Conservation (phyloP, 129 eudicot genomes). For the Tagetes patula region DNA sequence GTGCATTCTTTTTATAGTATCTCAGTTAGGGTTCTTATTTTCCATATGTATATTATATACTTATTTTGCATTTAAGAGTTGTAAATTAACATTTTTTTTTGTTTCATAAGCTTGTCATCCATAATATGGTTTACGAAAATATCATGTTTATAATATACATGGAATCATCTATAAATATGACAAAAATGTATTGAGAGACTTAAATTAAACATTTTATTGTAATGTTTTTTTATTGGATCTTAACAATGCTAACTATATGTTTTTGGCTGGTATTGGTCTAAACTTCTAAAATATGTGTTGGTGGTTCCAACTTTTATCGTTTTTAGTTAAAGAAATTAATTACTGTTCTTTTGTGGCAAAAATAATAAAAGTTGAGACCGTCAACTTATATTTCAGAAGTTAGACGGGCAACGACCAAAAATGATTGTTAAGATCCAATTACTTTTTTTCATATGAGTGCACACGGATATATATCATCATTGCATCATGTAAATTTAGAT, state of each 20-base stretch:
- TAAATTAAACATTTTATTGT: not conserved
- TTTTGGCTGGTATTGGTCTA: no score
- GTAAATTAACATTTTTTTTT: not conserved
- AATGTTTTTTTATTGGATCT: not conserved
- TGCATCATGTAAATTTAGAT: slow-evolving; percentile 16
- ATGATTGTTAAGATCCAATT: no score
- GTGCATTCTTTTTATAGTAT: not conserved
- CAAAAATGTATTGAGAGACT: not conserved
- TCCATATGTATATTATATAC: not conserved
- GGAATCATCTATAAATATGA: not conserved
- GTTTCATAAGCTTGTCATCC: not conserved
- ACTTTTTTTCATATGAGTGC: not conserved
- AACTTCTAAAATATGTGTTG: no score
- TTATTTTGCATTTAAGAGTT: not conserved
- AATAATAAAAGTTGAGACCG: no score
- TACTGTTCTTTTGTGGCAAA: no score
- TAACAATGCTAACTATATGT: no score
- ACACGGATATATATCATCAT: slow-evolving; percentile 3
- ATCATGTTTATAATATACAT: slow-evolving; percentile 4
- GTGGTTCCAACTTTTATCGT: no score
- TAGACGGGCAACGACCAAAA: no score
- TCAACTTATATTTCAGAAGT: no score
- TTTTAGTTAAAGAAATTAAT: no score
- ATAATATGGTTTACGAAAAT: not conserved
- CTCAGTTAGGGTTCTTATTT: slow-evolving; percentile 1